A percentile compares a stretch with the other conserved stretches of the same genome.
Conservation (phyloP, 371 early-diverging fungal genomes). For the Hamiltosporidium tvaerminnensis region DNA sequence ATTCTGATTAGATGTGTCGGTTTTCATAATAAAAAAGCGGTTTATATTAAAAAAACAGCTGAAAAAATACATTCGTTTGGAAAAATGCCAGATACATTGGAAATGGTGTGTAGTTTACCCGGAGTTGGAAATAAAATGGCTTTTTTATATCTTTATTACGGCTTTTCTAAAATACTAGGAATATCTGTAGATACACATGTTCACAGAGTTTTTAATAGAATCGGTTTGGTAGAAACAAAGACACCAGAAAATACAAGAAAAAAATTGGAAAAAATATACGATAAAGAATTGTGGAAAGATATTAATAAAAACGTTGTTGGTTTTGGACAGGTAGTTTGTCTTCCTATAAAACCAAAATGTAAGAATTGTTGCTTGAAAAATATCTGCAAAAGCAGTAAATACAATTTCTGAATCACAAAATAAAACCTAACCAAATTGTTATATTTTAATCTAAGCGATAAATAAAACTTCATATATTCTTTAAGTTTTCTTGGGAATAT, state of each 20-base stretch:
- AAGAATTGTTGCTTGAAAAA: constrained; percentile 24
- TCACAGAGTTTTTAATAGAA: constrained; percentile 39
- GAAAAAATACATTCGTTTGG: too few species aligned
- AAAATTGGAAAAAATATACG: constrained; percentile 21
- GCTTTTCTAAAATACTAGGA: constrained; percentile 13
- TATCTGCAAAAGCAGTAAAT: too few species aligned
- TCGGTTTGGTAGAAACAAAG: constrained; percentile 24
- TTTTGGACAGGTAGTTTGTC: constrained; percentile 42
- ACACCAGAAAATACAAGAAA: constrained; percentile 21
- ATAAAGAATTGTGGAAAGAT: constrained; percentile 18
- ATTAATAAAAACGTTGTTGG: constrained; percentile 40
- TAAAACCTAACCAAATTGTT: too few species aligned
- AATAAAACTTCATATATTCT: too few species aligned
- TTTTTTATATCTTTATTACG: constrained; percentile 28
- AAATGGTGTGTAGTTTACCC: constrained; percentile 4
- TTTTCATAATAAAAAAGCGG: constrained; percentile 34
- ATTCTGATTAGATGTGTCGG: constrained; percentile 23
- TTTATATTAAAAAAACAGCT: constrained; percentile 18
- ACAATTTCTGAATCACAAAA: too few species aligned
- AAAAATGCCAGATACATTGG: constrained; percentile 1
- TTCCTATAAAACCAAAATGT: constrained; percentile 28
- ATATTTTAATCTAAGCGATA: too few species aligned
- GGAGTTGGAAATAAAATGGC: constrained; percentile 42
- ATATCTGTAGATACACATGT: constrained; percentile 49
- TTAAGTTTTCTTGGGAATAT: too few species aligned